Base-by-base conservation (phyloP, 768 basidiomycete genomes). In the Pulveroboletus frians region DNA sequence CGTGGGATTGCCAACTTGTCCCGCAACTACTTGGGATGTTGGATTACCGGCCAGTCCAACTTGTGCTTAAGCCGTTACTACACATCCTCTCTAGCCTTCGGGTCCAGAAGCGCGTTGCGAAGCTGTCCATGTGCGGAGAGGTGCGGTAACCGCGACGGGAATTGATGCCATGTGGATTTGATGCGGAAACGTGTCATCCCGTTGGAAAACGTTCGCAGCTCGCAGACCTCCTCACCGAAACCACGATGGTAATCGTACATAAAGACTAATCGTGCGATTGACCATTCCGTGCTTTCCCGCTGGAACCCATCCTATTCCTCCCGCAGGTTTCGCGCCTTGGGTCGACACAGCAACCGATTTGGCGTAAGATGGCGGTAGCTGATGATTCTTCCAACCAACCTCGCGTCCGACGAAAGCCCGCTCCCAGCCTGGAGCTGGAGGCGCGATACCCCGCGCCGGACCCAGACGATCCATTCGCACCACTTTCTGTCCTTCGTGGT, bases 401-500 rank as follows among this genome's bases (percentile, higher is more conserved):
- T 3, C 66, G 66, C 2, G 51, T 69, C 18, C 61, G 66, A 41
- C 78, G 84, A 47, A 84, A 84, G 58, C 82, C 79, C 5, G 69
- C 80, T 3, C 83, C 83, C 6, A 61, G 68, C 39, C 70, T 80
- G 47, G 75, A 76, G 43, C 63, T 75, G 56, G 73, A 76, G 9
- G 60, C 73, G 46, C 72, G 79, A 35, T 88, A 86, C 62, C 85
- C 85, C 5, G 65, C 71, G 2, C 83, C 84, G 27, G 85, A 88
- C 66, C 84, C 83, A 18, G 61, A 59, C 15, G 84, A 88, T 62
- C 85, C 85, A 2, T 86, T 86, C 54, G 84, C 81, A 5, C 78
- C 85, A 0, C 76, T 88, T 37, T 77, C 78, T 59, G 78, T 80
- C 21, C 72, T 88, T 23, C 79, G 85, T 43, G 77, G 73, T 51